Evolutionary conservation across 371 early-diverging fungal species (phyloP).

Genomic region (Cokeromyces recurvatus): DNA sequence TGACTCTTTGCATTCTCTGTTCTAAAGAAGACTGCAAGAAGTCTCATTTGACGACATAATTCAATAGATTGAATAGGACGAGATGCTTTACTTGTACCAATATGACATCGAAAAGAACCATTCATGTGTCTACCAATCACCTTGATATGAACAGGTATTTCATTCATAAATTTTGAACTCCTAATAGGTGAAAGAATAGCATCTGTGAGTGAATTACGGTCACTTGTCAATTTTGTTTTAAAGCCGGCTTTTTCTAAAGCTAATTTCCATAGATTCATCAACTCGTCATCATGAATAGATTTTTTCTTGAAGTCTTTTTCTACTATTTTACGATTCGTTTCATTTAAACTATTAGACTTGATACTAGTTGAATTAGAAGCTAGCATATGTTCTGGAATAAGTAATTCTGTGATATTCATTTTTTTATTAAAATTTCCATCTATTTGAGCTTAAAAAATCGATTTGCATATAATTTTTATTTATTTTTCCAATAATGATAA

Average conservation of each 20-base stretch:
- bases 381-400: too few relatives aligned
- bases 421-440: background rate
- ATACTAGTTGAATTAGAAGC: background rate
- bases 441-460: too few relatives aligned
- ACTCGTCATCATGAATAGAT: constrained; percentile 10
- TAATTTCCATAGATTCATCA: constrained; percentile 23
- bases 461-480: too few relatives aligned
- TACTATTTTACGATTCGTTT: too few relatives aligned
- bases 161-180: constrained; percentile 3
- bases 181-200: constrained; percentile 12
- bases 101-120: constrained; percentile 40
- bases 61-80: constrained; percentile 36
- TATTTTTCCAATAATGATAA: too few relatives aligned
- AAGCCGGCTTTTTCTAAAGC: constrained; percentile 21
- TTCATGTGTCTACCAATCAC: constrained; percentile 42
- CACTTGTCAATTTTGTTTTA: constrained; percentile 7
- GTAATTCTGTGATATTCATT: constrained; percentile 15
- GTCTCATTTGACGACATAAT: constrained; percentile 34
- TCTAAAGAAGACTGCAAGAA: constrained; percentile 39
- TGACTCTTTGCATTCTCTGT: constrained; percentile 29
- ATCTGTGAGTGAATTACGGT: constrained; percentile 32
- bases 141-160: constrained; percentile 37
- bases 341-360: too few relatives aligned
- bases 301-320: too few relatives aligned
- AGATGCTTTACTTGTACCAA: constrained; percentile 42